Evolutionary conservation across 2,329 filamentous ascomycete species (phyloP).

Genomic region (Apiospora sp.): DNA sequence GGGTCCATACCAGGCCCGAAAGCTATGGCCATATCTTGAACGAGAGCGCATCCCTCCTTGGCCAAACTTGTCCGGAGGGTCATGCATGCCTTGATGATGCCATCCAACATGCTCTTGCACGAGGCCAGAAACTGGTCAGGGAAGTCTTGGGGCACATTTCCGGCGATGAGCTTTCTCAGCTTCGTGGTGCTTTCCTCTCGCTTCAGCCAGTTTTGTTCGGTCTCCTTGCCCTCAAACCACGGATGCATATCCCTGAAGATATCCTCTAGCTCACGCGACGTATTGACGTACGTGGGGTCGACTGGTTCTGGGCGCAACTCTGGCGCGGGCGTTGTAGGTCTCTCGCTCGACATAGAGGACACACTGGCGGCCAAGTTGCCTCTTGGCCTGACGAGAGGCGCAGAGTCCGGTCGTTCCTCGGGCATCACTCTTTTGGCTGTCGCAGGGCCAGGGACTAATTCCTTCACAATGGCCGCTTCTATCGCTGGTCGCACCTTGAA

Average conservation of each 20-base stretch:
- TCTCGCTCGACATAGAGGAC: conserved; percentile 57
- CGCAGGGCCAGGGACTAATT: conserved; percentile 64
- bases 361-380: conserved; percentile 58
- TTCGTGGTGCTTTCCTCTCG: conserved; percentile 83
- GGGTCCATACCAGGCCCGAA: conserved; percentile 83
- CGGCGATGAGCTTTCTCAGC: conserved; percentile 79
- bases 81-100: conserved; percentile 84
- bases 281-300: conserved; percentile 85
- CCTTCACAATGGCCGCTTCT: conserved; percentile 79
- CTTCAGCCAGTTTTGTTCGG: conserved; percentile 89
- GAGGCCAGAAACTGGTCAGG: conserved; percentile 72
- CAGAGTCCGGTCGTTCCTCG: conserved; percentile 51
- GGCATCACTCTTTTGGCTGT: conserved; percentile 42
- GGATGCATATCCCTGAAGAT: conserved; percentile 82
- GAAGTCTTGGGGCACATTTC: conserved; percentile 84
- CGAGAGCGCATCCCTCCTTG: conserved; percentile 81
- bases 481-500: conserved; percentile 89
- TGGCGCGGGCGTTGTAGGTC: conserved; percentile 65
- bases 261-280: conserved; percentile 87
- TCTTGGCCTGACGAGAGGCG: conserved; percentile 42
- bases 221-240: conserved; percentile 86
- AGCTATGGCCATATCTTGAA: conserved; percentile 83
- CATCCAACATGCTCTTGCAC: conserved; percentile 80
- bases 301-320: conserved; percentile 73
- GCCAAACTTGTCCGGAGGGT: conserved; percentile 90